These are phyloP conservation scores for Tetracentron sinense DNA, from an alignment of 164 flowering plant species.

Conservation along the genomic window DNA sequence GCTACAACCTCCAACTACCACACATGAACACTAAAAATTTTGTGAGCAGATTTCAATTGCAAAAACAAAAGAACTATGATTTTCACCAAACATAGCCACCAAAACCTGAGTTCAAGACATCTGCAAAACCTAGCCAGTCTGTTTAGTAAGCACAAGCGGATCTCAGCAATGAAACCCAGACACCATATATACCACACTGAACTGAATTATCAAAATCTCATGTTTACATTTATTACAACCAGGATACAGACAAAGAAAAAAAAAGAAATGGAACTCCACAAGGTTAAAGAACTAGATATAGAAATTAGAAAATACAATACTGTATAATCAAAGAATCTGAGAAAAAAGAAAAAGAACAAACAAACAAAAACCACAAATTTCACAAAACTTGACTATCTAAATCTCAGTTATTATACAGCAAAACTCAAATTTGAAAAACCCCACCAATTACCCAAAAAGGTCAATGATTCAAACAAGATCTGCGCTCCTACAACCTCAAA, in stretches of 20 bases:
- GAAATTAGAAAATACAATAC: no score
- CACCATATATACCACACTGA: neutral
- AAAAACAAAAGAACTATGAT: neutral
- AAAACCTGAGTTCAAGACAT: neutral
- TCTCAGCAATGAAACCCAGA: conserved; percentile 7
- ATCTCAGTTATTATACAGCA: neutral
- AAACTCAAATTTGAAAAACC: neutral
- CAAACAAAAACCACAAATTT: neutral
- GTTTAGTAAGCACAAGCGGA: neutral
- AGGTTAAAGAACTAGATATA: neutral
- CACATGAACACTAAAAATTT: neutral
- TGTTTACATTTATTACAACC: neutral
- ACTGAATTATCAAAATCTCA: conserved; percentile 7
- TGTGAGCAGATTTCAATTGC: neutral
- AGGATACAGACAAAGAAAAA: neutral
- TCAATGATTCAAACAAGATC: conserved; percentile 2
- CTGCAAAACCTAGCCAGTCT: neutral
- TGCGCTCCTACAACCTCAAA: conserved; percentile 5
- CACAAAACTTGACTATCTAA: conserved; percentile 5
- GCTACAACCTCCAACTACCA: neutral
- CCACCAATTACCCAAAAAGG: neutral
- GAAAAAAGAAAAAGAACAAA: no score
- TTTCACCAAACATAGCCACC: neutral
- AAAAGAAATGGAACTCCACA: neutral
- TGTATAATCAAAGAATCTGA: no score